Conservation (phyloP, 768 basidiomycete genomes). For the Naematelia aurantialba region DNA sequence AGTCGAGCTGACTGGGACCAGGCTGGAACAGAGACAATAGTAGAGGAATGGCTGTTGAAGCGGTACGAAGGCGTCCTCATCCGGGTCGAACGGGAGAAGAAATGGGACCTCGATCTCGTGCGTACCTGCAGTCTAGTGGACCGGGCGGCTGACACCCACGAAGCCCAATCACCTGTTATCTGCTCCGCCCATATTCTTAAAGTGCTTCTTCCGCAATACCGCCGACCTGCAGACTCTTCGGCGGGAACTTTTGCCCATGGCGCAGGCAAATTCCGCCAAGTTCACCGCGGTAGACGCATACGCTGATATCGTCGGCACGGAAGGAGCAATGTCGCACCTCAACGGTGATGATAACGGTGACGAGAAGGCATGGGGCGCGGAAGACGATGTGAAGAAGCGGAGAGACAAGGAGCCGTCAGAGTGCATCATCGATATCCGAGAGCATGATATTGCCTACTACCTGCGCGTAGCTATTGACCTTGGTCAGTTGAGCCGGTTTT, state of each 20-base stretch:
- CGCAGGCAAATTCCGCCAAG: slow-evolving; percentile 83
- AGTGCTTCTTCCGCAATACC: slow-evolving; percentile 88
- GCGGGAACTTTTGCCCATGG: slow-evolving; percentile 83
- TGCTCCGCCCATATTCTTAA: slow-evolving; percentile 82
- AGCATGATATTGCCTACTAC: slow-evolving; percentile 96
- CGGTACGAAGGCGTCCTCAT: slow-evolving; percentile 82
- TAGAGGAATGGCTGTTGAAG: slow-evolving; percentile 95
- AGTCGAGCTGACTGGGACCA: slow-evolving; percentile 48
- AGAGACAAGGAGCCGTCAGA: slow-evolving; percentile 70
- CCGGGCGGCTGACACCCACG: neutral
- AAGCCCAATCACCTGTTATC: slow-evolving; percentile 91
- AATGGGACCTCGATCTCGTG: slow-evolving; percentile 83
- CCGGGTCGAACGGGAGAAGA: slow-evolving; percentile 73
- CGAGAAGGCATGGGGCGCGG: slow-evolving; percentile 50
- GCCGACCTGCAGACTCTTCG: slow-evolving; percentile 82
- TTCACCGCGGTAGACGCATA: slow-evolving; percentile 95
- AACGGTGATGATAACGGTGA: slow-evolving; percentile 55
- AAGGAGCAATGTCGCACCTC: slow-evolving; percentile 21
- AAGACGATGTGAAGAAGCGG: slow-evolving; percentile 53
- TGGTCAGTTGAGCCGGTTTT: slow-evolving; percentile 49
- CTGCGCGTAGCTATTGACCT: slow-evolving; percentile 99
- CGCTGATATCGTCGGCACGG: slow-evolving; percentile 80
- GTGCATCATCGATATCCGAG: slow-evolving; percentile 86
- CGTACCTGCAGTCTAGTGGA: slow-evolving; percentile 23
- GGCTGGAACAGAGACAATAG: slow-evolving; percentile 77